A percentile compares a stretch with the other conserved stretches of the same genome.
phyloP scores from a whole-genome alignment of 352 stramenopile species.

The Phytophthora vignae region DNA sequence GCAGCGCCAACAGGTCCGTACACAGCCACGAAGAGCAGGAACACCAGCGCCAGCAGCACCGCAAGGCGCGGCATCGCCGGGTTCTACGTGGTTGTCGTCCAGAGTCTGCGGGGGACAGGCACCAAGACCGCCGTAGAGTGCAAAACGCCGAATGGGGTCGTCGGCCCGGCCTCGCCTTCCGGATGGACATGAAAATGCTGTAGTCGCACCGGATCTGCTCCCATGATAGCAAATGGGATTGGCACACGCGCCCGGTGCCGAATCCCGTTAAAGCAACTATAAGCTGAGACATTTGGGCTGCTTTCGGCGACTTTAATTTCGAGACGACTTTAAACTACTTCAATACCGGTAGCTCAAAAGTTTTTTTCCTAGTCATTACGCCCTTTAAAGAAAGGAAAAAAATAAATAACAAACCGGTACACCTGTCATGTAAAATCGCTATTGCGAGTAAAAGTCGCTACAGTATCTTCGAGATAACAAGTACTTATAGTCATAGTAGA shows the following conservation, averaged over 20 bases:
- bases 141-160: not conserved
- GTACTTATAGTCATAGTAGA: too few relatives aligned
- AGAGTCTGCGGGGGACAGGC: not conserved
- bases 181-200: not conserved
- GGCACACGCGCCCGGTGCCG: not conserved
- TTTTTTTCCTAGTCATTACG: too few relatives aligned
- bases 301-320: too few relatives aligned
- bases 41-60: not conserved
- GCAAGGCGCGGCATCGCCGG: conserved; percentile 15
- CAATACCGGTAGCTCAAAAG: too few relatives aligned
- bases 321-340: too few relatives aligned
- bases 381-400: too few relatives aligned
- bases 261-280: too few relatives aligned
- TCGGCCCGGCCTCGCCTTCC: not conserved
- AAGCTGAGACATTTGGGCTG: too few relatives aligned
- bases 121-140: not conserved
- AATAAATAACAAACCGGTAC: too few relatives aligned
- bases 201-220: conserved; percentile 5
- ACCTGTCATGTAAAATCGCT: too few relatives aligned
- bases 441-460: too few relatives aligned
- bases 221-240: conserved; percentile 7
- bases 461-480: too few relatives aligned
- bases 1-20: not conserved
- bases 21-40: conserved; percentile 2
- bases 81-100: not conserved